These are phyloP conservation scores for Testicularia cyperi DNA, from an alignment of 1,284 basidiomycete genomes.

Conservation along the genomic window DNA sequence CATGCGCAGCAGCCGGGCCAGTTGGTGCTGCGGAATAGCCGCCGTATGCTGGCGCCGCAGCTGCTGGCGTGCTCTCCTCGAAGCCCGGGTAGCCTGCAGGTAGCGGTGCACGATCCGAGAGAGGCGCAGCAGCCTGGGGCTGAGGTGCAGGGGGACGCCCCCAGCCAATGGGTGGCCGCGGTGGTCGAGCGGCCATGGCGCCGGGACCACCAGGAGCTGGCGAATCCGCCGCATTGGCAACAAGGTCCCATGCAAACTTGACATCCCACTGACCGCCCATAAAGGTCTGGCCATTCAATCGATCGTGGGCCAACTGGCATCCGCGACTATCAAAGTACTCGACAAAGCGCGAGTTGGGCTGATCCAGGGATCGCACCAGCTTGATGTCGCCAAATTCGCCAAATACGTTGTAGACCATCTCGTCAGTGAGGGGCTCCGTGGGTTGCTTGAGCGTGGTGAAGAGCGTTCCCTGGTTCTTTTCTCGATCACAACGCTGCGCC, in stretches of 20 bases:
- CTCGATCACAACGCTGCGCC: constrained; percentile 71
- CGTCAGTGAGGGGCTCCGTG: constrained; percentile 73
- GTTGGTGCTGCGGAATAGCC: constrained; percentile 2
- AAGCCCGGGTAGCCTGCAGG: constrained; percentile 16
- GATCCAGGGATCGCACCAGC: constrained; percentile 64
- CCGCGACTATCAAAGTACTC: constrained; percentile 31
- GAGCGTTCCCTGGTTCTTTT: constrained; percentile 88
- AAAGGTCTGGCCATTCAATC: constrained; percentile 73
- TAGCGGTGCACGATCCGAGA: constrained; percentile 8
- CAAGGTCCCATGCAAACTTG: constrained; percentile 78
- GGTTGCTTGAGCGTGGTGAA: constrained; percentile 74
- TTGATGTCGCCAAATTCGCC: constrained; percentile 88
- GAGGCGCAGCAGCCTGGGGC: constrained; percentile 1
- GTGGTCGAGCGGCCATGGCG: no score
- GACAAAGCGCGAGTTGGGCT: constrained; percentile 37
- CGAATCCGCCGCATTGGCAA: constrained; percentile 42
- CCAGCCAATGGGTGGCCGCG: constrained; percentile 31
- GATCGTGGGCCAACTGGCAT: constrained; percentile 80
- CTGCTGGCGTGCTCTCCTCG: not conserved
- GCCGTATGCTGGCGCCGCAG: not conserved
- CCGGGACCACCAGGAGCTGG: constrained; percentile 34
- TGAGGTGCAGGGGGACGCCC: constrained; percentile 11
- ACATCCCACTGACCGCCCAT: constrained; percentile 86
- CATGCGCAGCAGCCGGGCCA: constrained; percentile 13
- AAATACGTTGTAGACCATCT: constrained; percentile 78